Base-by-base conservation (phyloP, 106 monocot species). In the Acanthochlamys bracteata region DNA sequence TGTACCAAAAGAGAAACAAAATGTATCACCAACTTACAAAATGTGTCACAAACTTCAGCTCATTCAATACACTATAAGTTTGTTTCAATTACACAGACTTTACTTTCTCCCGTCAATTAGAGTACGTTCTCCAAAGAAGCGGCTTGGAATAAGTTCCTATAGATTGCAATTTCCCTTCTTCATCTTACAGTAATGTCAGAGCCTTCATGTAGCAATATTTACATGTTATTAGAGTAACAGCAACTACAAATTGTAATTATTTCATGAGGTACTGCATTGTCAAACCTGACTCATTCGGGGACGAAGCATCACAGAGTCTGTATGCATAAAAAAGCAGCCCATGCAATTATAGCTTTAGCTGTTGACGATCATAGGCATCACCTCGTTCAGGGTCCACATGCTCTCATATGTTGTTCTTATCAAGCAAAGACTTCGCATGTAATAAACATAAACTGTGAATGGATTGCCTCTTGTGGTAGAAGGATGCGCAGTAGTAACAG, bases 371-470 rank as follows among this genome's bases (percentile, higher is more conserved):
- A 10, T 81, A 83, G 10, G 60, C 19, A 54, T 80, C 81, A 13
- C 66, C 72, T n/a, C 89, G 67, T 11, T 59, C 67, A 25, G 85
- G 81, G 55, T 93, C 93, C 0, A 83, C 42, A 21, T 89, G 69
- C 51, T 71, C 79, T 53, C 49, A 57, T 0, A 73, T 27, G 9
- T 79, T 63, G 20, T 81, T 73, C 27, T 57, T 72, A 20, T 83
- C 74, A 19, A 93, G 74, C 11, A 89, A 66, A 20, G 85, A 89
- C 74, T 61, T 86, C 41, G 89, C 93, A 84, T 92, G 69, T 40
- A 0, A 51, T 4, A 23, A 57, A 22, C 42, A 55, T 39, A 0
- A 53, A 42, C 24, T 16, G 7, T 20, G 17, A 11, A 61, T 19
- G 12, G 33, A 45, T 55, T 42, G 53, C 51, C 51, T 51, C 13